A percentile compares a stretch with the other conserved stretches of the same genome.
Conservation (phyloP, 345 rosid genomes). For the Pistacia atlantica region DNA sequence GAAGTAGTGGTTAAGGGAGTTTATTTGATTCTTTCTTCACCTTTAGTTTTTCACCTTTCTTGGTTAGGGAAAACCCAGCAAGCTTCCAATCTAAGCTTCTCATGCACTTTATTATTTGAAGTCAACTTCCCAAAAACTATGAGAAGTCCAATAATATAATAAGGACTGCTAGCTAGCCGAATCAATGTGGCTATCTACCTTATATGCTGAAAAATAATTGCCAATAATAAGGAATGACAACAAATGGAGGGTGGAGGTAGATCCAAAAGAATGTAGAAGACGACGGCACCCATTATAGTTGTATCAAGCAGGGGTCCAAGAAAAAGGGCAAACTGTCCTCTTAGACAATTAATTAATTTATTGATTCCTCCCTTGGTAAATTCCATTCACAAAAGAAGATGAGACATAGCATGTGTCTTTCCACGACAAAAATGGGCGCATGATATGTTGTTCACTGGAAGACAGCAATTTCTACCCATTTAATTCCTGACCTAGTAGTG, state of each 20-base stretch:
- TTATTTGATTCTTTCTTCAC: background rate
- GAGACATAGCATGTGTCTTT: slow-evolving; percentile 37
- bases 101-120: background rate
- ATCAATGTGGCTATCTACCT: slow-evolving; percentile 8
- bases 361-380: background rate
- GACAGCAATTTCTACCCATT: slow-evolving; percentile 24
- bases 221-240: slow-evolving; percentile 28
- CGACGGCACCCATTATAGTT: slow-evolving; percentile 11
- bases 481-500: background rate
- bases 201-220: slow-evolving; percentile 19
- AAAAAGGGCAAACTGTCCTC: slow-evolving; percentile 2
- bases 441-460: background rate
- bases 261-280: slow-evolving; percentile 21
- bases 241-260: slow-evolving; percentile 3
- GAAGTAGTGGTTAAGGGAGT: background rate
- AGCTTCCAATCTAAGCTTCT: background rate
- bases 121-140: slow-evolving; percentile 13
- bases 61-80: background rate
- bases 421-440: slow-evolving; percentile 8
- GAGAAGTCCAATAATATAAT: background rate
- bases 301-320: slow-evolving; percentile 5
- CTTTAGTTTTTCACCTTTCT: background rate
- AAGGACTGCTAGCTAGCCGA: background rate
- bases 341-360: background rate
- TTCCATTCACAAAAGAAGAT: slow-evolving; percentile 3